These are phyloP conservation scores for Thermothielavioides terrestris DNA, from an alignment of 495 filamentous ascomycete species.

Conservation along the genomic window DNA sequence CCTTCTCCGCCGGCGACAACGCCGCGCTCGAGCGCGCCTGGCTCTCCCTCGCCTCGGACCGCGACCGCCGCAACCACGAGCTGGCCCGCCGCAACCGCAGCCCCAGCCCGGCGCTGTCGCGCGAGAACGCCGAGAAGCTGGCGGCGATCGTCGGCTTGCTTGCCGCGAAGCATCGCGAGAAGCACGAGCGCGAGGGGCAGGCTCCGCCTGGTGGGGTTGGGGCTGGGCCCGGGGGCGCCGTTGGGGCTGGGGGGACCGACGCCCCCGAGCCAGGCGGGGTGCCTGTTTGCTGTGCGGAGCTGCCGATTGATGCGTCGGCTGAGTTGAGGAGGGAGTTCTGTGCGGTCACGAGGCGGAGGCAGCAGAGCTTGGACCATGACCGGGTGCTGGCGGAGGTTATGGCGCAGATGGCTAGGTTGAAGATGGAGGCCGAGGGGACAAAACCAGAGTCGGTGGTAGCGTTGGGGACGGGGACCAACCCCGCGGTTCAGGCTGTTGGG, in stretches of 20 bases:
- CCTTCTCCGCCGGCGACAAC: constrained; percentile 70
- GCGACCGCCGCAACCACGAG: constrained; percentile 34
- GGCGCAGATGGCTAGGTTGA: constrained; percentile 25
- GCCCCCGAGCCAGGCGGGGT: constrained; percentile 1
- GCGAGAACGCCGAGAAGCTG: constrained; percentile 31
- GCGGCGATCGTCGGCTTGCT: constrained; percentile 40
- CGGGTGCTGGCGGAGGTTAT: constrained; percentile 36
- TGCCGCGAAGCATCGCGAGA: constrained; percentile 26
- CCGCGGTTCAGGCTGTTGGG: constrained; percentile 3
- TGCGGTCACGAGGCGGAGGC: constrained; percentile 30
- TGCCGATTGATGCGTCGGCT: constrained; percentile 34
- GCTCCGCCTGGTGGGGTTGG: constrained; percentile 12
- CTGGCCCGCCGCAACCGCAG: constrained; percentile 22
- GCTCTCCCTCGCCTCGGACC: constrained; percentile 44
- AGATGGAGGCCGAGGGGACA: constrained; percentile 5
- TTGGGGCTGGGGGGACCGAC: not conserved
- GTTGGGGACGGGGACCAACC: constrained; percentile 15
- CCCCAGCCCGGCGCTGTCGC: constrained; percentile 26
- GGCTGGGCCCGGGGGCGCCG: not conserved
- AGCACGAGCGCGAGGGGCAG: constrained; percentile 27
- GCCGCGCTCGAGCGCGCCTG: constrained; percentile 65
- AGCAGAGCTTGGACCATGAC: constrained; percentile 31
- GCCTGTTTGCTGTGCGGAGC: constrained; percentile 34
- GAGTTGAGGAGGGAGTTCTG: constrained; percentile 40
- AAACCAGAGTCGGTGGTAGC: not conserved